phyloP scores from a whole-genome alignment of 306 rosid genomes.

The Dryas alaskensis region DNA sequence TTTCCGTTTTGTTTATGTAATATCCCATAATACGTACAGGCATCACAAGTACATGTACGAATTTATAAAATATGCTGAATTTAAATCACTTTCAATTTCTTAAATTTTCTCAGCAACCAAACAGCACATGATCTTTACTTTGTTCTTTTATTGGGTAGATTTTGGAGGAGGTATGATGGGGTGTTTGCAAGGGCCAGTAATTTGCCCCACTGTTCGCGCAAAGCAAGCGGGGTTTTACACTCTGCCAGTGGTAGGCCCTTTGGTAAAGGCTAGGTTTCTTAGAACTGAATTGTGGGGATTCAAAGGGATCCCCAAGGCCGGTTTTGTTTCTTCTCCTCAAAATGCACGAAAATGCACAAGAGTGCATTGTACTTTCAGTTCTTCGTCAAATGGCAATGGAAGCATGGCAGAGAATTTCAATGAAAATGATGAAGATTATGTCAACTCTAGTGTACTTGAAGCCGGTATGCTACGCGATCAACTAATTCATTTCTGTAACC shows the following conservation, averaged over 20 bases:
- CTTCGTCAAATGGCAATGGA: conserved; percentile 77
- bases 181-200: conserved; percentile 83
- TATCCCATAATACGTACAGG: too few relatives aligned
- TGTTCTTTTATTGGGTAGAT: conserved; percentile 17
- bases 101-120: background rate
- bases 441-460: conserved; percentile 78
- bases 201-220: conserved; percentile 65
- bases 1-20: too few relatives aligned
- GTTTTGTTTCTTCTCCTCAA: conserved; percentile 38
- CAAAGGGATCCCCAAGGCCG: conserved; percentile 39
- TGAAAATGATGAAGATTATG: conserved; percentile 85
- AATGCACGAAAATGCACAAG: conserved; percentile 40
- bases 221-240: conserved; percentile 56
- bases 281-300: conserved; percentile 68
- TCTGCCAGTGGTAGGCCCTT: conserved; percentile 51
- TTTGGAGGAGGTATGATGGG: conserved; percentile 54
- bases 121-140: background rate
- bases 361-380: conserved; percentile 62
- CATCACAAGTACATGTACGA: too few relatives aligned
- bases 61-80: background rate
- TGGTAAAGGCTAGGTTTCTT: conserved; percentile 41
- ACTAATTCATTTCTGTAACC: conserved; percentile 7
- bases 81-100: background rate
- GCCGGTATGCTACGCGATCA: conserved; percentile 66
- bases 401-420: conserved; percentile 78